These are phyloP conservation scores for Pilatotrama ljubarskyi DNA, from an alignment of 768 basidiomycete genomes.

Conservation along the genomic window DNA sequence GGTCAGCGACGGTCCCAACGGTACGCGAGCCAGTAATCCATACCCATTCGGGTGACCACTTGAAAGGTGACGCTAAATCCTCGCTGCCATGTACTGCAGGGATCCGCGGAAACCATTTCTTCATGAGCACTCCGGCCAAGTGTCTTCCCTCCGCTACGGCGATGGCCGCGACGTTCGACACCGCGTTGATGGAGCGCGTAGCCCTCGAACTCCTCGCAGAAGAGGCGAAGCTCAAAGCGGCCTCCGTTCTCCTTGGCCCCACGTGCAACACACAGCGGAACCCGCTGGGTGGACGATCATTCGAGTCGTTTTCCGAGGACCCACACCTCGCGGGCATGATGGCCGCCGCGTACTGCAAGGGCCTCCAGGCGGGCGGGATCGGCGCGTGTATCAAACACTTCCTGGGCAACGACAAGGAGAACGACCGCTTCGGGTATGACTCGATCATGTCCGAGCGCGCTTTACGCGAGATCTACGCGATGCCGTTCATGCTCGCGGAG, in stretches of 20 bases:
- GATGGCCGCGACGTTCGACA: slow-evolving; percentile 74
- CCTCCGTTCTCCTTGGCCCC: slow-evolving; percentile 72
- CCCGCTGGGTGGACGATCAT: slow-evolving; percentile 64
- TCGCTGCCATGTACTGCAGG: slow-evolving; percentile 29
- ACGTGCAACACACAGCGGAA: slow-evolving; percentile 85
- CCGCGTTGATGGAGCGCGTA: slow-evolving; percentile 59
- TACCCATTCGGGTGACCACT: too few relatives aligned
- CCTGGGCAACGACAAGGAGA: slow-evolving; percentile 81
- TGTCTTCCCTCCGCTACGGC: slow-evolving; percentile 77
- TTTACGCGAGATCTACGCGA: slow-evolving; percentile 59
- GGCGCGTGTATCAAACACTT: slow-evolving; percentile 83
- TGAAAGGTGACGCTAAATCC: background rate
- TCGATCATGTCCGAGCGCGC: slow-evolving; percentile 50
- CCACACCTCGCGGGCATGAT: slow-evolving; percentile 71
- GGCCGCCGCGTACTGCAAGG: slow-evolving; percentile 72
- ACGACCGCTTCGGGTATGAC: slow-evolving; percentile 67
- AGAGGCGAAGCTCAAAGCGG: slow-evolving; percentile 71
- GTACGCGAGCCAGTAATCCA: slow-evolving; percentile 34
- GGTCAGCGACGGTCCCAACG: slow-evolving; percentile 82
- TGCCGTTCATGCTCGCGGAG: slow-evolving; percentile 61
- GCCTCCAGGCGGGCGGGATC: slow-evolving; percentile 75
- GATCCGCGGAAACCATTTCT: slow-evolving; percentile 73
- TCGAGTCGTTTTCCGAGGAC: slow-evolving; percentile 81
- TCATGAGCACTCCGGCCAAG: slow-evolving; percentile 81
- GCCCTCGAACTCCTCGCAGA: slow-evolving; percentile 65